Percentiles rank a stretch among this genome's conserved stretches.
Conservation (phyloP, 352 stramenopile genomes). For the Globisporangium cylindrosporum region DNA sequence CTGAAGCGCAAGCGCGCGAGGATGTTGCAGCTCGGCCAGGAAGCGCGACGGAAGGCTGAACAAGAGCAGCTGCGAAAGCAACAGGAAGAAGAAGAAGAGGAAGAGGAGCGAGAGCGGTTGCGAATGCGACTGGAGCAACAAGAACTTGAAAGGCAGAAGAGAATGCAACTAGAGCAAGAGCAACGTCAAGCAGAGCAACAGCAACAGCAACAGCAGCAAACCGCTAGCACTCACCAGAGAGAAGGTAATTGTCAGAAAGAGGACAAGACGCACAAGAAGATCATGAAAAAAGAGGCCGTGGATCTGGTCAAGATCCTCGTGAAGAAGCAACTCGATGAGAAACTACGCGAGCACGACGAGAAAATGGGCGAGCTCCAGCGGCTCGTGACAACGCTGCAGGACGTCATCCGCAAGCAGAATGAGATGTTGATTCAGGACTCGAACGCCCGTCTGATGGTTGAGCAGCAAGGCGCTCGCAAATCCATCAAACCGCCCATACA, state of each 20-base stretch:
- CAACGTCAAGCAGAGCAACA: constrained; percentile 11
- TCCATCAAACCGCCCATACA: background rate
- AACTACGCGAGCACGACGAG: constrained; percentile 33
- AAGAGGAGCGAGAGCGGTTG: background rate
- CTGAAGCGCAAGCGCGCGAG: constrained; percentile 5
- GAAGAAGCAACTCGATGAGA: constrained; percentile 35
- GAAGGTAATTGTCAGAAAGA: constrained; percentile 9
- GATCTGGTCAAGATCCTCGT: constrained; percentile 39
- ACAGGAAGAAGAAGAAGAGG: background rate
- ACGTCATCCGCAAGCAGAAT: constrained; percentile 39
- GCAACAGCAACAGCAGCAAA: background rate
- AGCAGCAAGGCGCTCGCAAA: constrained; percentile 6
- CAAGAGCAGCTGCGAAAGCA: constrained; percentile 15
- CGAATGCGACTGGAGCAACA: constrained; percentile 11
- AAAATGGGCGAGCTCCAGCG: constrained; percentile 44
- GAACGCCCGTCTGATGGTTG: constrained; percentile 21
- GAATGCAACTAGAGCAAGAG: constrained; percentile 10
- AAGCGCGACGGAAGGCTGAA: constrained; percentile 4
- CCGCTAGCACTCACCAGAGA: background rate
- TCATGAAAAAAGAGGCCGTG: constrained; percentile 51
- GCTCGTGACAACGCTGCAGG: constrained; percentile 37
- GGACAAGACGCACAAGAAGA: constrained; percentile 23
- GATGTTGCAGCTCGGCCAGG: constrained; percentile 10
- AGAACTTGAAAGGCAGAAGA: constrained; percentile 7
- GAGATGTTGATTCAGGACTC: constrained; percentile 31